phyloP scores from a whole-genome alignment of 129 eudicot genomes.

The Flaveria trinervia region DNA sequence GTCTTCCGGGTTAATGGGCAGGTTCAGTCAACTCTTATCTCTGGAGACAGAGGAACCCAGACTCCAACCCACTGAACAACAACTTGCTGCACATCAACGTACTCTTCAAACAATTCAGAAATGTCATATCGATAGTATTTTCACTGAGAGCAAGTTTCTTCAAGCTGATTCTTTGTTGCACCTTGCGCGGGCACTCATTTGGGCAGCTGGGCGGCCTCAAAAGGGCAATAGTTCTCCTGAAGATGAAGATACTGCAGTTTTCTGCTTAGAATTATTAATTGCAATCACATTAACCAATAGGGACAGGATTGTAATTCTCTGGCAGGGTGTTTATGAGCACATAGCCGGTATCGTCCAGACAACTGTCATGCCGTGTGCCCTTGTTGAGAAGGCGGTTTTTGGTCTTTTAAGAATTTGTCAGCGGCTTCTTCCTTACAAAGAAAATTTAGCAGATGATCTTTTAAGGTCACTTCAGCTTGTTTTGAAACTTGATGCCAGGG shows the following conservation, averaged over 20 bases:
- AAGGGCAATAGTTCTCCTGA: slow-evolving; percentile 77
- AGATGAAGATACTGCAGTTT: slow-evolving; percentile 88
- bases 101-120: slow-evolving; percentile 84
- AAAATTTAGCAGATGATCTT: slow-evolving; percentile 82
- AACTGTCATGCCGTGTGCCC: slow-evolving; percentile 75
- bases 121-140: slow-evolving; percentile 87
- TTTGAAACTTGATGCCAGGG: slow-evolving; percentile 81
- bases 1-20: slow-evolving; percentile 90
- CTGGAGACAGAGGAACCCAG: slow-evolving; percentile 90
- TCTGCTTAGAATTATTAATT: slow-evolving; percentile 81
- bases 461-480: slow-evolving; percentile 79
- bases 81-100: slow-evolving; percentile 89
- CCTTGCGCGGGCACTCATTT: slow-evolving; percentile 84
- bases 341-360: slow-evolving; percentile 80
- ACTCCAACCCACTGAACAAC: slow-evolving; percentile 86
- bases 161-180: slow-evolving; percentile 74
- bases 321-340: slow-evolving; percentile 94
- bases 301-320: slow-evolving; percentile 77
- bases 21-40: slow-evolving; percentile 88
- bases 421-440: slow-evolving; percentile 85
- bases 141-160: slow-evolving; percentile 85
- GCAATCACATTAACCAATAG: slow-evolving; percentile 83
- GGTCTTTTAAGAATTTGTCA: slow-evolving; percentile 89
- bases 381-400: slow-evolving; percentile 86
- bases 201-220: slow-evolving; percentile 94